Evolutionary conservation across 257 asterid genomes (phyloP), one percentile per base, ranked within the genome.

Genomic region (Ligustrum vulgare): DNA sequence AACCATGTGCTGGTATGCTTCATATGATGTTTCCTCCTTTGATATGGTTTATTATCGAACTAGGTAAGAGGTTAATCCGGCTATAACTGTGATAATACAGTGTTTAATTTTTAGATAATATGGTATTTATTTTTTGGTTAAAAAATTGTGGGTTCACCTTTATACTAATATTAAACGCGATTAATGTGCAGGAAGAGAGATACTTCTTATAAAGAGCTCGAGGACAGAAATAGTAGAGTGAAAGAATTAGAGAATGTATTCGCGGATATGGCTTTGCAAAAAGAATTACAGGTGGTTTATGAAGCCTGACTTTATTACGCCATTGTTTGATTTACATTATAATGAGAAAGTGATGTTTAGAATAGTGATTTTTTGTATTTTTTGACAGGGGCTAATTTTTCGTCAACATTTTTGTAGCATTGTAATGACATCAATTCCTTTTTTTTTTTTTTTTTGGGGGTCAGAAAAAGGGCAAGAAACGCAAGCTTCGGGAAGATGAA

Each of bases 401-500:
- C 20, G 60, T 36, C 18, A 23, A 16, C 45, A 1, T 13, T 51
- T 49, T 7, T 6, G 47, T 51, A 60, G 18, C 41, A 2, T 43
- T 43, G 8, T 67, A 28, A 15, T 72, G 56, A 10, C 65, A n/a
- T 41, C 2, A 13, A 31, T 63, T 7, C 35, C 63, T 56, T 67
- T 70, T 70, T 28, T 28, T n/a, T n/a, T 69, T 71, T 71, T 69
- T 34, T 71, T n/a, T n/a, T n/a, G n/a, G n/a, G 63, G 69, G 51
- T 71, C 93, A 94, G 98, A 94, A 94, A 83, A 87, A 86, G 70
- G 97, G 97, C 51, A 85, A 82, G 84, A 94, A 92, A 73, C 87
- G 98, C 64, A 94, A 87, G 79, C 93, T 94, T 45, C 96, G 96
- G 11, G 91, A 88, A 81, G 97, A 91, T 71, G 98, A 92, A 81